Conservation (phyloP, 2,329 filamentous ascomycete genomes). For the Alternaria rosae region DNA sequence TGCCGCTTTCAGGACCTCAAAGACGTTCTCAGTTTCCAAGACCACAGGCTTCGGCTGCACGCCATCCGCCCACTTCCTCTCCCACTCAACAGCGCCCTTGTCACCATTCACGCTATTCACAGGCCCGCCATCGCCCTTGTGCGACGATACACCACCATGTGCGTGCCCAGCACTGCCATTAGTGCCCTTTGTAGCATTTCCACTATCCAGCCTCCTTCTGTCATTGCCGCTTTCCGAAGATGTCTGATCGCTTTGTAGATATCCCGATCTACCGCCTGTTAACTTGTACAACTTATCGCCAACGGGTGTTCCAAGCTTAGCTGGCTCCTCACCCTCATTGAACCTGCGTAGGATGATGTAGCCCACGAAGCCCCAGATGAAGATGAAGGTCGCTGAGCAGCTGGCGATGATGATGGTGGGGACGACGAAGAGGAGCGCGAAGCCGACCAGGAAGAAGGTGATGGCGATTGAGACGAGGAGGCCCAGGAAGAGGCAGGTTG, state of each 20-base stretch:
- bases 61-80: constrained; percentile 22
- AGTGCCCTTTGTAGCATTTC: neutral
- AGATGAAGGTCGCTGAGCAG: constrained; percentile 68
- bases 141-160: constrained; percentile 2
- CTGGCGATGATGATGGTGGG: constrained; percentile 73
- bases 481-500: constrained; percentile 64
- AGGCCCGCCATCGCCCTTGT: neutral
- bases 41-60: constrained; percentile 8
- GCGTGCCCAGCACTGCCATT: neutral
- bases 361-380: constrained; percentile 64
- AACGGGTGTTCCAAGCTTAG: constrained; percentile 25
- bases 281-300: constrained; percentile 27
- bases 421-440: constrained; percentile 72
- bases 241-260: constrained; percentile 12
- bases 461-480: constrained; percentile 64
- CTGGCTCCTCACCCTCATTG: constrained; percentile 33
- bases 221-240: neutral
- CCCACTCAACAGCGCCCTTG: constrained; percentile 16
- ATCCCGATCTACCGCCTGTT: constrained; percentile 28
- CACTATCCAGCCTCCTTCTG: neutral
- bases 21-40: constrained; percentile 9
- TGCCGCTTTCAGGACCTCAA: constrained; percentile 16
- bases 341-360: constrained; percentile 58
- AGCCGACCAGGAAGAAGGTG: constrained; percentile 70
- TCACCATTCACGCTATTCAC: constrained; percentile 13